Evolutionary conservation across 164 flowering plant species (phyloP).

Genomic region (Annona squamosa): DNA sequence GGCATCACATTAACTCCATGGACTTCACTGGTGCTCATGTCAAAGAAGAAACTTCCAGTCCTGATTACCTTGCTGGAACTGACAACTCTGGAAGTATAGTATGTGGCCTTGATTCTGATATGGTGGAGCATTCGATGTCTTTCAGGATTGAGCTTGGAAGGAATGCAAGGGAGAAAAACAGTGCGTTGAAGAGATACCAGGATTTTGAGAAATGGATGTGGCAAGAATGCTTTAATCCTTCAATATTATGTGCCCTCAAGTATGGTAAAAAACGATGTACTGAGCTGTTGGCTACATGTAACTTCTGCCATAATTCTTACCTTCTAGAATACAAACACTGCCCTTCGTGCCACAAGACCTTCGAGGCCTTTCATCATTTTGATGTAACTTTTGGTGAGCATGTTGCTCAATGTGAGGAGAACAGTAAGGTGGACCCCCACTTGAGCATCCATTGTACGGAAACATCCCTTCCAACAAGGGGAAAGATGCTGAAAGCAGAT

Average conservation of each 20-base stretch:
- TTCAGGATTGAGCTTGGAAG: constrained; percentile 55
- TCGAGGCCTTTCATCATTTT: constrained; percentile 11
- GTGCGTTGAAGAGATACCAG: constrained; percentile 44
- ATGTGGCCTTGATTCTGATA: constrained; percentile 30
- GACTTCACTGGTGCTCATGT: constrained; percentile 9
- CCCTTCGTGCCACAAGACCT: constrained; percentile 47
- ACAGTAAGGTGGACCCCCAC: constrained; percentile 16
- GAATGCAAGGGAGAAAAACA: constrained; percentile 39
- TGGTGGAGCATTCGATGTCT: constrained; percentile 43
- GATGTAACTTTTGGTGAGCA: constrained; percentile 40
- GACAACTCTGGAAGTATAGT: constrained; percentile 45
- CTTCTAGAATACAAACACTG: constrained; percentile 47
- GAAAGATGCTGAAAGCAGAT: constrained; percentile 50
- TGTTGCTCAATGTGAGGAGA: constrained; percentile 35
- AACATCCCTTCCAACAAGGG: constrained; percentile 40
- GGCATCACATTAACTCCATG: neutral
- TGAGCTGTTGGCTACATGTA: constrained; percentile 44
- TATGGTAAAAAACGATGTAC: constrained; percentile 54
- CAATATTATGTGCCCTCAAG: constrained; percentile 47
- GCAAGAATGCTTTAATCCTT: constrained; percentile 57
- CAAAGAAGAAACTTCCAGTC: constrained; percentile 30
- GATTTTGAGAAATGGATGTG: constrained; percentile 76
- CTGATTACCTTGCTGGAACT: constrained; percentile 22
- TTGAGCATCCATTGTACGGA: constrained; percentile 13
- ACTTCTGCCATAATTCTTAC: constrained; percentile 37